phyloP scores from a whole-genome alignment of 257 asterid species.

The Forsythia suspensa region DNA sequence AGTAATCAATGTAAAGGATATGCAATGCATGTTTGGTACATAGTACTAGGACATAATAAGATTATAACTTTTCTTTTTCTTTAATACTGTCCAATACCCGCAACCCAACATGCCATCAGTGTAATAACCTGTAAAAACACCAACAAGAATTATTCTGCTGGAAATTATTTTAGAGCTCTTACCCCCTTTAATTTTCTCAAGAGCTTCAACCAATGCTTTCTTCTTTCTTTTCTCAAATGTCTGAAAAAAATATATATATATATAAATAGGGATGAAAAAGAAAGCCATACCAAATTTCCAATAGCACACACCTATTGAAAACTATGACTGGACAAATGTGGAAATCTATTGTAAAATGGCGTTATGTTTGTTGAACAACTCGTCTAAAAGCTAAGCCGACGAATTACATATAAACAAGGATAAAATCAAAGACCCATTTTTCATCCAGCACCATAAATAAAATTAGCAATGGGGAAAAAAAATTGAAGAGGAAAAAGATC shows the following conservation, averaged over 20 bases:
- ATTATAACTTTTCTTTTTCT: not conserved
- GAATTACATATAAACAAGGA: not conserved
- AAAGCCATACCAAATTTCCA: not conserved
- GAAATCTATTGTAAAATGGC: not conserved
- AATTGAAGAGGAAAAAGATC: not conserved
- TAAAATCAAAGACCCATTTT: not conserved
- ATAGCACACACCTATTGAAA: not conserved
- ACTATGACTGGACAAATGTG: not conserved
- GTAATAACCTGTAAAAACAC: not conserved
- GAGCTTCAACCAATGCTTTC: conserved; percentile 74
- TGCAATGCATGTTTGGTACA: not conserved
- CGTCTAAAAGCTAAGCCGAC: not conserved
- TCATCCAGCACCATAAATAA: not conserved
- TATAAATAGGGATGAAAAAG: not conserved
- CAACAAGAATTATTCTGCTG: not conserved
- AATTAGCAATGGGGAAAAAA: not conserved
- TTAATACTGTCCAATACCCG: not conserved
- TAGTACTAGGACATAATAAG: not conserved
- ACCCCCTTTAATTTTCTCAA: conserved; percentile 92
- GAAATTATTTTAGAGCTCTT: conserved; percentile 5
- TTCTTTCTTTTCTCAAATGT: conserved; percentile 63
- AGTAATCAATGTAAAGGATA: not conserved
- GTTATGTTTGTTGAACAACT: not conserved
- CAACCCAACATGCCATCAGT: not conserved
- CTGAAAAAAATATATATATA: conserved; percentile 34